These are phyloP conservation scores for Suillus subalutaceus DNA, from an alignment of 768 basidiomycete species.

Conservation along the genomic window DNA sequence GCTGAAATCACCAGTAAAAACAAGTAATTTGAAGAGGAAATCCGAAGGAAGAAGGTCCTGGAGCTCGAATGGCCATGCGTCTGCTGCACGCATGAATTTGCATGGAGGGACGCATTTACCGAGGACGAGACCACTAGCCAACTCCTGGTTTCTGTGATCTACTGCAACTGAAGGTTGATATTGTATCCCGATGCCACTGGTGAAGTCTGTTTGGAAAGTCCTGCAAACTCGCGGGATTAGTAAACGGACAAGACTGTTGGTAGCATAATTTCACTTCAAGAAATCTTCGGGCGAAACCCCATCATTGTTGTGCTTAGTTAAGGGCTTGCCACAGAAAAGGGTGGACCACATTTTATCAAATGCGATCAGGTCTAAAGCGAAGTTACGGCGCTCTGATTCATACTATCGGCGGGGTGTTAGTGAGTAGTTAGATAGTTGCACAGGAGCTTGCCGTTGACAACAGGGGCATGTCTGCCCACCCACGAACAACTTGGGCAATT, in stretches of 20 bases:
- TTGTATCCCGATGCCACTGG: slow-evolving; percentile 51
- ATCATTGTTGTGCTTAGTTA: slow-evolving; percentile 36
- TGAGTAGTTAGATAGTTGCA: not conserved
- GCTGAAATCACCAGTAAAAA: slow-evolving; percentile 45
- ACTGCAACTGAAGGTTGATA: slow-evolving; percentile 46
- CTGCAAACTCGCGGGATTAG: slow-evolving; percentile 24
- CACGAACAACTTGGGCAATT: slow-evolving; percentile 47
- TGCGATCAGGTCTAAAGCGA: slow-evolving; percentile 54
- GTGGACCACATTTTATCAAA: slow-evolving; percentile 56
- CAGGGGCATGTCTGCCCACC: slow-evolving; percentile 47
- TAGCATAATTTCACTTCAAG: slow-evolving; percentile 35
- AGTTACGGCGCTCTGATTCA: slow-evolving; percentile 55
- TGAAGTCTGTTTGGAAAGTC: slow-evolving; percentile 47
- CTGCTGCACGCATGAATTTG: slow-evolving; percentile 48
- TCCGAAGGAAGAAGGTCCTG: slow-evolving; percentile 54
- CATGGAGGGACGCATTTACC: slow-evolving; percentile 55
- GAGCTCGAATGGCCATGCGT: slow-evolving; percentile 48
- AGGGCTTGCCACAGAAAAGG: slow-evolving; percentile 56
- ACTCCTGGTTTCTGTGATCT: slow-evolving; percentile 34
- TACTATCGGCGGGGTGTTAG: slow-evolving; percentile 36
- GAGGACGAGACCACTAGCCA: slow-evolving; percentile 44
- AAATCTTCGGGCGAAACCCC: slow-evolving; percentile 48
- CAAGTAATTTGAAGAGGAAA: slow-evolving; percentile 49
- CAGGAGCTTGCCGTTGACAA: slow-evolving; percentile 44
- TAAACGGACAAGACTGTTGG: not conserved